These are phyloP conservation scores for Pseudonitzschia delicatissima DNA, from an alignment of 108 stramenopile species.

Conservation along the genomic window DNA sequence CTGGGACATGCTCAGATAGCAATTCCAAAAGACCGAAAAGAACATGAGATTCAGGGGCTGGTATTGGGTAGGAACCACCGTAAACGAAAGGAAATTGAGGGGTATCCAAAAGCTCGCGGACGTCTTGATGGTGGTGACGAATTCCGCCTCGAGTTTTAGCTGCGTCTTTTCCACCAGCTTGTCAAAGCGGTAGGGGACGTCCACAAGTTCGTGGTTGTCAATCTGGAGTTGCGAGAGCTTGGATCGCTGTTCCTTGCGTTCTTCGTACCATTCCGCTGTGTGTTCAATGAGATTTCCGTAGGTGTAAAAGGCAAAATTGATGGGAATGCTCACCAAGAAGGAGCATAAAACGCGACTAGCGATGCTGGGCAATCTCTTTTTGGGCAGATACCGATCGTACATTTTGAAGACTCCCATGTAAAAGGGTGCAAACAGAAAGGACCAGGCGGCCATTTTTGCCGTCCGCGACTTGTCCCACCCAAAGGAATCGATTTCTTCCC, in stretches of 20 bases:
- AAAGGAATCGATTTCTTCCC: slow-evolving; percentile 7
- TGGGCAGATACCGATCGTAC: slow-evolving; percentile 26
- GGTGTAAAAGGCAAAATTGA: slow-evolving; percentile 42
- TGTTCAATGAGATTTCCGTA: slow-evolving; percentile 39
- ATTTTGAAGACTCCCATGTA: slow-evolving; percentile 25
- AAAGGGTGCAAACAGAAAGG: slow-evolving; percentile 24
- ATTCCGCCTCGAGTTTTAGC: slow-evolving; percentile 31
- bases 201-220: background rate
- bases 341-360: slow-evolving; percentile 11
- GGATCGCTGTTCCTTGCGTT: background rate
- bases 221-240: background rate
- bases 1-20: slow-evolving; percentile 45
- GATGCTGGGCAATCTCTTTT: slow-evolving; percentile 14
- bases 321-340: slow-evolving; percentile 23
- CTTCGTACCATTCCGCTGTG: slow-evolving; percentile 18
- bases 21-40: slow-evolving; percentile 45
- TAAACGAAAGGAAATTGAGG: slow-evolving; percentile 37
- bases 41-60: slow-evolving; percentile 32
- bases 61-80: slow-evolving; percentile 29
- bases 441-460: slow-evolving; percentile 41
- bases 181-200: slow-evolving; percentile 24
- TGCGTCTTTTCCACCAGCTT: slow-evolving; percentile 6
- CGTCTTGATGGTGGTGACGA: slow-evolving; percentile 25
- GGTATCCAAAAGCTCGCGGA: slow-evolving; percentile 39
- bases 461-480: slow-evolving; percentile 29